Evolutionary conservation across 2,329 filamentous ascomycete species (phyloP).

Genomic region (Kalmusia sp.): DNA sequence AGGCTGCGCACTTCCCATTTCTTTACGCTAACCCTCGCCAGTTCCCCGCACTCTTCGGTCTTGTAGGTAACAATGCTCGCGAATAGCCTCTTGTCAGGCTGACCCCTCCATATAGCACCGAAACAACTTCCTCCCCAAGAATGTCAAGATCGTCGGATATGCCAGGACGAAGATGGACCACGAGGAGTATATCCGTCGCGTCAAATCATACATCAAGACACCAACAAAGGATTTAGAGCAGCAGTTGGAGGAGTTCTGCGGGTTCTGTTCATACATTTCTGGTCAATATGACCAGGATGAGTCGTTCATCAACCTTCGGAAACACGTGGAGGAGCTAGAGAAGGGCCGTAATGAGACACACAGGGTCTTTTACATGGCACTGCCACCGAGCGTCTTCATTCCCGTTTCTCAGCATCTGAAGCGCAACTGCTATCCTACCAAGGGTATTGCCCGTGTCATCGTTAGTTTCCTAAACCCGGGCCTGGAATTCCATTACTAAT

Average conservation of each 20-base stretch:
- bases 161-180: conserved; percentile 99
- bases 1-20: conserved; percentile 6
- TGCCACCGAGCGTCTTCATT: conserved; percentile 97
- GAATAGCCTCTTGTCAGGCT: conserved; percentile 17
- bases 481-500: conserved; percentile 20
- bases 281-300: conserved; percentile 98
- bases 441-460: conserved; percentile 91
- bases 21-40: conserved; percentile 50
- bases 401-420: conserved; percentile 97
- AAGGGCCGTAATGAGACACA: conserved; percentile 82
- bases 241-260: conserved; percentile 88
- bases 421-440: conserved; percentile 92
- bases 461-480: conserved; percentile 59
- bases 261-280: conserved; percentile 90
- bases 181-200: conserved; percentile 89
- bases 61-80: conserved; percentile 69
- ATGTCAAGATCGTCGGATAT: conserved; percentile 98
- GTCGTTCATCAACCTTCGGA: conserved; percentile 84
- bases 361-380: conserved; percentile 98
- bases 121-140: conserved; percentile 97
- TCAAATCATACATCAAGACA: conserved; percentile 98
- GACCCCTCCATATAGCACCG: conserved; percentile 74
- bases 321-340: conserved; percentile 87
- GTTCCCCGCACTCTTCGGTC: conserved; percentile 96
- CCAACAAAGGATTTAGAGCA: conserved; percentile 97